Conservation (phyloP, 2,329 filamentous ascomycete species). For the Ceratocystis cubensis region DNA sequence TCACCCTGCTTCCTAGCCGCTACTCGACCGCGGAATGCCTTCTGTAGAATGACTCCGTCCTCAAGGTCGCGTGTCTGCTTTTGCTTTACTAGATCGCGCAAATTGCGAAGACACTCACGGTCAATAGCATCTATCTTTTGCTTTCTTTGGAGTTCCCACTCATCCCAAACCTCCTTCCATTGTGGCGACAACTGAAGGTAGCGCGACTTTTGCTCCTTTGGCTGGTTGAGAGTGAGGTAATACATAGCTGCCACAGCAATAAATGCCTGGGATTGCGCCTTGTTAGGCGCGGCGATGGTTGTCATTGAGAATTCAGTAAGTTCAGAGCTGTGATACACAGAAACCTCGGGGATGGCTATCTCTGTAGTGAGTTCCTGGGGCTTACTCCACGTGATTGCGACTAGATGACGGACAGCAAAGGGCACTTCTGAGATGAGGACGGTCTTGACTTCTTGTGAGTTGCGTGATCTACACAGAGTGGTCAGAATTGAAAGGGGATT, state of each 20-base stretch:
- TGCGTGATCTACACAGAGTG: conserved; percentile 76
- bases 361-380: conserved; percentile 42
- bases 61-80: conserved; percentile 57
- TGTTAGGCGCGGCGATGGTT: conserved; percentile 58
- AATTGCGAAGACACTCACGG: conserved; percentile 50
- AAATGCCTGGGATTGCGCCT: conserved; percentile 75
- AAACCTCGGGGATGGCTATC: conserved; percentile 31
- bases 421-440: conserved; percentile 57
- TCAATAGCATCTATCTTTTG: conserved; percentile 57
- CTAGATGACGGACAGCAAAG: conserved; percentile 62
- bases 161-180: conserved; percentile 78
- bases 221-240: conserved; percentile 60
- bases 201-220: conserved; percentile 69
- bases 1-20: conserved; percentile 33
- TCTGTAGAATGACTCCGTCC: conserved; percentile 63
- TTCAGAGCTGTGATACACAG: conserved; percentile 30
- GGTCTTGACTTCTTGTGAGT: conserved; percentile 56
- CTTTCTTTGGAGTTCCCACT: conserved; percentile 61
- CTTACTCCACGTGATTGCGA: conserved; percentile 70
- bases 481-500: conserved; percentile 66
- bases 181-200: conserved; percentile 62
- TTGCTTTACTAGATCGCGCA: conserved; percentile 58
- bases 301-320: conserved; percentile 59
- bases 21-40: conserved; percentile 56
- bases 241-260: conserved; percentile 74